phyloP scores from a whole-genome alignment of 306 rosid genomes.

The Lablab purpureus region DNA sequence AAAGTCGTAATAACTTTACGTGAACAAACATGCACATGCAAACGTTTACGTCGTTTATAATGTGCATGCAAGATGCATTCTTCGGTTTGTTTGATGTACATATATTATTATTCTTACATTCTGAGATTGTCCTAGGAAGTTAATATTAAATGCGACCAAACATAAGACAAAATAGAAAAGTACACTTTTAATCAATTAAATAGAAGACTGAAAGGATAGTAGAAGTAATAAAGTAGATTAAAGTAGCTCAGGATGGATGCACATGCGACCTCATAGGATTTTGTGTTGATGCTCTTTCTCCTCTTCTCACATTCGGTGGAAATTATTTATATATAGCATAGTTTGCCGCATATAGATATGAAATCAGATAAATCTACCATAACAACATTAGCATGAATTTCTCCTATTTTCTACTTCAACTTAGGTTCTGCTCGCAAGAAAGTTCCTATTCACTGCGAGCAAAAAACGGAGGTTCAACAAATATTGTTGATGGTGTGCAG shows the following conservation, averaged over 20 bases:
- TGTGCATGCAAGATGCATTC: no score
- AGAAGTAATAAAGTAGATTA: slow-evolving; percentile 13
- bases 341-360: slow-evolving; percentile 24
- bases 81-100: no score
- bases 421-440: slow-evolving; percentile 37
- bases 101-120: no score
- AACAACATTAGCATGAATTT: slow-evolving; percentile 38
- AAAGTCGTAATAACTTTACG: no score
- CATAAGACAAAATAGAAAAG: background rate
- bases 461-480: slow-evolving; percentile 40
- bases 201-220: background rate
- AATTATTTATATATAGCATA: background rate
- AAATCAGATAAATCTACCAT: slow-evolving; percentile 37
- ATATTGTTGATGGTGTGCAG: slow-evolving; percentile 8
- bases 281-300: slow-evolving; percentile 14
- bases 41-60: no score
- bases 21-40: no score
- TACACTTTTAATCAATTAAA: slow-evolving; percentile 19
- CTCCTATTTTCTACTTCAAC: slow-evolving; percentile 44
- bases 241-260: background rate
- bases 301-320: slow-evolving; percentile 39
- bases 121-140: no score
- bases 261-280: slow-evolving; percentile 27
- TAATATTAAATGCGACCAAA: no score
- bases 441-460: slow-evolving; percentile 22